Evolutionary conservation across 805 yeast species (phyloP).

Genomic region (Candida berthetii): DNA sequence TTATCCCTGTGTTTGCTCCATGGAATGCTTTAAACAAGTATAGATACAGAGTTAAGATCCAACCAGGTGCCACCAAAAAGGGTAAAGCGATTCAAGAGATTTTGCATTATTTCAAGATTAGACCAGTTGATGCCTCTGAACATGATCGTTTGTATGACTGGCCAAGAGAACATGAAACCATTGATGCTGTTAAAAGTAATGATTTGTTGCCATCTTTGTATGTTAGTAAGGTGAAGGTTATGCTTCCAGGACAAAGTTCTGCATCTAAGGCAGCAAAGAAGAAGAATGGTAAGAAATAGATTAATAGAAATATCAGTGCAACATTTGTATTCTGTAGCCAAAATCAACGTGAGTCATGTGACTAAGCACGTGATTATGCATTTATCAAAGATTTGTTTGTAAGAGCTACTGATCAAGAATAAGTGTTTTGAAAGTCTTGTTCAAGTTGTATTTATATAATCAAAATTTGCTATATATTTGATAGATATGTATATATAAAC

Average conservation of each 20-base stretch:
- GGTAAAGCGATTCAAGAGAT: slow-evolving; percentile 80
- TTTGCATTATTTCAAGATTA: slow-evolving; percentile 46
- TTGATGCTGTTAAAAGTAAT: slow-evolving; percentile 50
- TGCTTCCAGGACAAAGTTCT: slow-evolving; percentile 43
- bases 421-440: too few species aligned
- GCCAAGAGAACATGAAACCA: slow-evolving; percentile 57
- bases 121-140: slow-evolving; percentile 39
- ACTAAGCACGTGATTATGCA: too few species aligned
- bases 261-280: slow-evolving; percentile 14
- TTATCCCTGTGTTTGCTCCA: slow-evolving; percentile 88
- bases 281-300: slow-evolving; percentile 14
- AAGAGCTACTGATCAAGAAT: too few species aligned
- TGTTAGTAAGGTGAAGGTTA: slow-evolving; percentile 63
- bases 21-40: slow-evolving; percentile 74
- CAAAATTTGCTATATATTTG: too few species aligned
- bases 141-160: slow-evolving; percentile 52
- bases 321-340: too few species aligned
- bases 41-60: slow-evolving; percentile 78
- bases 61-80: slow-evolving; percentile 74
- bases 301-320: too few species aligned
- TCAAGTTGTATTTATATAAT: too few species aligned
- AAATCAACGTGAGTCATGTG: too few species aligned
- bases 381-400: too few species aligned
- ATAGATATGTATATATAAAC: too few species aligned
- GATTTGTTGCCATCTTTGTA: slow-evolving; percentile 66